Conservation (phyloP, 1,284 basidiomycete genomes). For the Ceratobasidium sp. region DNA sequence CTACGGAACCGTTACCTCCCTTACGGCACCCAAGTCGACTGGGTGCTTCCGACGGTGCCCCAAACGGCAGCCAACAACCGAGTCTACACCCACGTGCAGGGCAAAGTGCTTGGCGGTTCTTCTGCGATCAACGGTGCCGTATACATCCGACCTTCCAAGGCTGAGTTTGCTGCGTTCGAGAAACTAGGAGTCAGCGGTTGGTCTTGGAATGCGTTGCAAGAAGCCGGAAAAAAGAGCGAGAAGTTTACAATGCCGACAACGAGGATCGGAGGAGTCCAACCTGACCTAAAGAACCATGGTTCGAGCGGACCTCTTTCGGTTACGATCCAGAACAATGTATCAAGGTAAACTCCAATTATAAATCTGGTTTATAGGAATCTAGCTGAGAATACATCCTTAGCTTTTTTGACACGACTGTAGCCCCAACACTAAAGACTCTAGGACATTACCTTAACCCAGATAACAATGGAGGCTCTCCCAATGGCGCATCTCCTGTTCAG, state of each 20-base stretch:
- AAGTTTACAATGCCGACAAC: constrained; percentile 23
- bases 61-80: constrained; percentile 51
- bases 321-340: constrained; percentile 27
- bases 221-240: constrained; percentile 33
- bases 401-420: constrained; percentile 30
- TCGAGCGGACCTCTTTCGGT: constrained; percentile 22
- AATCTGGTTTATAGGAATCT: neutral
- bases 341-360: constrained; percentile 7
- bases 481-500: constrained; percentile 33
- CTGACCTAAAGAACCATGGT: constrained; percentile 4
- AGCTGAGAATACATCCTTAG: neutral
- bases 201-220: constrained; percentile 11
- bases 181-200: constrained; percentile 32
- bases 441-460: constrained; percentile 27
- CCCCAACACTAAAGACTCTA: constrained; percentile 36
- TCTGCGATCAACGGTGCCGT: constrained; percentile 44
- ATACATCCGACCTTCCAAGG: constrained; percentile 42
- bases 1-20: constrained; percentile 40
- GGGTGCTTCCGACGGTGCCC: constrained; percentile 52
- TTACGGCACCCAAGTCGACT: constrained; percentile 49
- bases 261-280: constrained; percentile 20
- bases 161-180: constrained; percentile 42
- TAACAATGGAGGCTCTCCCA: constrained; percentile 26
- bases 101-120: constrained; percentile 45
- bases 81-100: constrained; percentile 41